Percentiles rank a stretch among this genome's conserved stretches.
Conservation (phyloP, 2,329 filamentous ascomycete species). For the Phyllosticta capitalensis region DNA sequence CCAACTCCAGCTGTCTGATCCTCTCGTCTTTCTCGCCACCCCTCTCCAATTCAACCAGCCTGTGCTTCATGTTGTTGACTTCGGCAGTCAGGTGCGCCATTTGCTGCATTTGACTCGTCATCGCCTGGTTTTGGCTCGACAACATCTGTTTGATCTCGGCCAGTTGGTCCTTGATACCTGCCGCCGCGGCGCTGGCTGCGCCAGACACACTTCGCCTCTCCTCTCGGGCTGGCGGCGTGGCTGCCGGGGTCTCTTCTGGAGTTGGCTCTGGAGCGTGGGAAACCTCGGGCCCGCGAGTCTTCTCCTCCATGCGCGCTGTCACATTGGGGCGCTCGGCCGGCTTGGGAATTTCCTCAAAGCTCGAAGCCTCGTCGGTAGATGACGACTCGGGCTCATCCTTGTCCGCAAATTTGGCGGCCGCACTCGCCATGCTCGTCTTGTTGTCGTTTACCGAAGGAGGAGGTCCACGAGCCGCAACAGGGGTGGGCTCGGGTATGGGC, state of each 20-base stretch:
- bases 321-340: conserved; percentile 52
- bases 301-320: conserved; percentile 30
- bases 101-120: conserved; percentile 67
- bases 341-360: conserved; percentile 78
- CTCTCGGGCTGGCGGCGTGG: conserved; percentile 3
- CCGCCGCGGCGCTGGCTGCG: conserved; percentile 37
- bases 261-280: conserved; percentile 17
- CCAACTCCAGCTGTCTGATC: conserved; percentile 31
- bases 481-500: conserved; percentile 40
- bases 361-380: conserved; percentile 56
- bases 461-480: conserved; percentile 37
- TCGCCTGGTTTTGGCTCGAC: conserved; percentile 66
- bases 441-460: conserved; percentile 72
- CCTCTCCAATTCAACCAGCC: conserved; percentile 43
- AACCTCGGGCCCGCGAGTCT: conserved; percentile 25
- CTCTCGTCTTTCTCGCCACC: conserved; percentile 32
- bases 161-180: conserved; percentile 55
- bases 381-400: conserved; percentile 52
- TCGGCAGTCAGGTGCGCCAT: conserved; percentile 61
- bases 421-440: conserved; percentile 73
- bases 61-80: conserved; percentile 64
- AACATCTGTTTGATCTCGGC: conserved; percentile 69
- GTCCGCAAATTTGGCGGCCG: conserved; percentile 81
- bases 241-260: background rate
- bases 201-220: conserved; percentile 24